Evolutionary conservation across 2,329 filamentous ascomycete genomes (phyloP).

Genomic region (Calonectria multiphialidica): DNA sequence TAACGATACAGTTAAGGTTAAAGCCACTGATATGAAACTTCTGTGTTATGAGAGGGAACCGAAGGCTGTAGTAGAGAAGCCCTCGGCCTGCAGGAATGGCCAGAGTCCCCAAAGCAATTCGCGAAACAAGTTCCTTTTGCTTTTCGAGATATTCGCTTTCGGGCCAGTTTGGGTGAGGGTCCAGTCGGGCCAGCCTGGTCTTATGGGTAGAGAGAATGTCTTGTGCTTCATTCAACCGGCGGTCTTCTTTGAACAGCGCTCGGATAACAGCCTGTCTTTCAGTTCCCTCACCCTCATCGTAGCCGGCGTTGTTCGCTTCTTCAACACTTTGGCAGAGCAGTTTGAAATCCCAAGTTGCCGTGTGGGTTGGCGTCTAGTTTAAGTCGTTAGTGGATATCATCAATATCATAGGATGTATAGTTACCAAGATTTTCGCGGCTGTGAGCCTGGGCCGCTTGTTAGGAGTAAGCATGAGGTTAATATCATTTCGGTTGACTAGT

Average conservation of each 20-base stretch:
- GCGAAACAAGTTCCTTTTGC: conserved; percentile 90
- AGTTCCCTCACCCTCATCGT: conserved; percentile 84
- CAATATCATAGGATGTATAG: neutral
- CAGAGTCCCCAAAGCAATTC: conserved; percentile 87
- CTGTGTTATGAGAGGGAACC: conserved; percentile 90
- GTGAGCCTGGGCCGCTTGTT: conserved; percentile 44
- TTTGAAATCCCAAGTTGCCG: conserved; percentile 79
- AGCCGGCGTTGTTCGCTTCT: conserved; percentile 68
- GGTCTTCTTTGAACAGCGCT: conserved; percentile 91
- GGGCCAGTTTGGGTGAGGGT: conserved; percentile 80
- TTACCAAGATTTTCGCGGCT: conserved; percentile 57
- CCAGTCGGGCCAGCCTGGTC: conserved; percentile 81
- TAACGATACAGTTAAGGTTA: conserved; percentile 91
- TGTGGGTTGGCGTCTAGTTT: conserved; percentile 70
- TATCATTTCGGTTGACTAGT: conserved; percentile 84
- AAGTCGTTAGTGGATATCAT: conserved; percentile 38
- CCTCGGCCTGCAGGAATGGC: conserved; percentile 90
- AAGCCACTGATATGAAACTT: conserved; percentile 92
- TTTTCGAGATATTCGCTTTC: conserved; percentile 91
- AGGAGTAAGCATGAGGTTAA: conserved; percentile 73
- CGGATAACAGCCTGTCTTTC: conserved; percentile 87
- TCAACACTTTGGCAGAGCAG: conserved; percentile 79
- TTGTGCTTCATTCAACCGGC: conserved; percentile 87
- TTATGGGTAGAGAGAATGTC: conserved; percentile 88
- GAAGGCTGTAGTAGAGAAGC: conserved; percentile 88